These are phyloP conservation scores for Setomelanomma holmii DNA, from an alignment of 2,329 filamentous ascomycete species.

Conservation along the genomic window DNA sequence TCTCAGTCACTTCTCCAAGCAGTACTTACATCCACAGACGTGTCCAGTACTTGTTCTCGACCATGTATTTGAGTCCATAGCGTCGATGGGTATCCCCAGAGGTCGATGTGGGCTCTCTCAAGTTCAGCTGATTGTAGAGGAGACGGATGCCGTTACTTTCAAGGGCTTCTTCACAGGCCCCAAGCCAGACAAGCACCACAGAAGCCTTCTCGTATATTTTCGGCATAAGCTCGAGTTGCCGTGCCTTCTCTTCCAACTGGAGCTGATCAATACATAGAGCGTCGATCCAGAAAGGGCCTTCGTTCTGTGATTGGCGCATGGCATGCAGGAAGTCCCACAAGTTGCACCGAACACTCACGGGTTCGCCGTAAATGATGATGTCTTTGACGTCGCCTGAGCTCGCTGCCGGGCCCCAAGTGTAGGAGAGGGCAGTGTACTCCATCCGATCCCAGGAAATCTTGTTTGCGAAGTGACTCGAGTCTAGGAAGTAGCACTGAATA, in stretches of 20 bases:
- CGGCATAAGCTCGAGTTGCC: not conserved
- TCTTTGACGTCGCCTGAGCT: not conserved
- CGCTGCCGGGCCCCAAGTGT: not conserved
- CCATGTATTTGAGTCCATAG: not conserved
- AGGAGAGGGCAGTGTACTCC: not conserved
- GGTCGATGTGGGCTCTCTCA: not conserved
- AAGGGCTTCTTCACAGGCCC: not conserved
- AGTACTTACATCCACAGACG: not conserved
- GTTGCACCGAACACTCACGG: not conserved
- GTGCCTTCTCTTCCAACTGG: not conserved
- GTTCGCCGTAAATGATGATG: not conserved
- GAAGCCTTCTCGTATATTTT: not conserved
- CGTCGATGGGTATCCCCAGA: not conserved
- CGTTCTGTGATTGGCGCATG: not conserved
- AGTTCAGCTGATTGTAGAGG: slow-evolving; percentile 9
- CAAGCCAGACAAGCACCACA: not conserved
- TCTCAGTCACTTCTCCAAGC: too few relatives aligned
- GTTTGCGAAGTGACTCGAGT: not conserved
- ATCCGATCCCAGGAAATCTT: not conserved
- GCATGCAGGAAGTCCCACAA: not conserved
- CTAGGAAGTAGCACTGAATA: not conserved
- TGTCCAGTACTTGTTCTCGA: not conserved
- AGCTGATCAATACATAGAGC: not conserved
- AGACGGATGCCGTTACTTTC: not conserved
- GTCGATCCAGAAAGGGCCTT: not conserved